Evolutionary conservation across 225 moss, liverwort and hornwort genomes (phyloP).

Genomic region (Neckera pumila): DNA sequence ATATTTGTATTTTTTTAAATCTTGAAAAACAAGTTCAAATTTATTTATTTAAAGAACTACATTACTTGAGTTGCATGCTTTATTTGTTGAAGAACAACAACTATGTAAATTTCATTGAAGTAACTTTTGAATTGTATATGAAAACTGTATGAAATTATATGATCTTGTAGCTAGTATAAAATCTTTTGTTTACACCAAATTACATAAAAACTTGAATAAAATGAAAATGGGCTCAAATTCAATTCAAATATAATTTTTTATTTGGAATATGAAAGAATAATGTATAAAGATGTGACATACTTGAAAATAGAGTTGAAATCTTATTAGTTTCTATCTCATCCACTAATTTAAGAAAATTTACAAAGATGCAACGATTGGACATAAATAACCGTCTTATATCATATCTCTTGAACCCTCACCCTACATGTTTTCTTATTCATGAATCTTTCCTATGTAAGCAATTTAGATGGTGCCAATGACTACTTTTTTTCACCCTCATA

Average conservation of each 20-base stretch:
- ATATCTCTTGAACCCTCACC: not conserved
- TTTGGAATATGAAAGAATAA: not conserved
- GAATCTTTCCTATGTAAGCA: not conserved
- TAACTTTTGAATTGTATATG: not conserved
- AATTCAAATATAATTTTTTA: no score
- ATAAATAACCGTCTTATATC: not conserved
- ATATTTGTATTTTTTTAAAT: not conserved
- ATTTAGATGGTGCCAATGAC: not conserved
- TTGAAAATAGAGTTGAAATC: not conserved
- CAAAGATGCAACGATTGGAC: slow-evolving; percentile 7
- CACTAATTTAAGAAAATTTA: not conserved
- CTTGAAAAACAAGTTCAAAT: not conserved
- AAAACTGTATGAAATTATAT: not conserved
- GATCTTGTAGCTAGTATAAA: not conserved
- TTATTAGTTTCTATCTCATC: not conserved
- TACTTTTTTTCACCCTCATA: not conserved
- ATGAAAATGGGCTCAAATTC: not conserved
- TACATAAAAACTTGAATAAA: not conserved
- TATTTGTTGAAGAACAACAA: rapidly evolving
- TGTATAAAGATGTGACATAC: not conserved
- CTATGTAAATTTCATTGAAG: not conserved
- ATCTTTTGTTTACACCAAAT: not conserved
- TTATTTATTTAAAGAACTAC: not conserved
- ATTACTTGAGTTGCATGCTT: not conserved
- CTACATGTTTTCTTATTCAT: not conserved